A percentile compares a stretch with the other conserved stretches of the same genome.
phyloP scores from a whole-genome alignment of 2,329 filamentous ascomycete genomes.

The Aspergillus fischeri region DNA sequence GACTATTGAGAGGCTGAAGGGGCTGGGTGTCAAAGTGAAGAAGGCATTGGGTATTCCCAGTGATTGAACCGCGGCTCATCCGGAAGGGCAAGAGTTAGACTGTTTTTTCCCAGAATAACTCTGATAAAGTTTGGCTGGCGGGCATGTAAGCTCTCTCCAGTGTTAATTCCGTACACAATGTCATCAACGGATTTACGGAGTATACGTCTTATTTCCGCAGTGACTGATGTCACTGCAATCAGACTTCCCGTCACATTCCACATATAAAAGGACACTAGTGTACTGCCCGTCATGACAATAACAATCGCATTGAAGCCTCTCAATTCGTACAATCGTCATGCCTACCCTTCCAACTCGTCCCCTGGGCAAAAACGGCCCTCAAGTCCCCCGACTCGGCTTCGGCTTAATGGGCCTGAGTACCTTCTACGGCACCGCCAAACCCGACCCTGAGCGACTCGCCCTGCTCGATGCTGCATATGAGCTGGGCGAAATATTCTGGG shows the following conservation, averaged over 20 bases:
- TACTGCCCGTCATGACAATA: background rate
- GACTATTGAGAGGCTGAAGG: background rate
- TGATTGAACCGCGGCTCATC: background rate
- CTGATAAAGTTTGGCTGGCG: too few relatives aligned
- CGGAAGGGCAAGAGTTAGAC: background rate
- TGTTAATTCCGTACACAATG: too few relatives aligned
- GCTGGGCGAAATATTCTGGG: slow-evolving; percentile 43
- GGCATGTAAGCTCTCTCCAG: too few relatives aligned
- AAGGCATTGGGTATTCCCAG: background rate
- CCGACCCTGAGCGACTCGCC: slow-evolving; percentile 42
- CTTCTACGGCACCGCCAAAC: slow-evolving; percentile 26
- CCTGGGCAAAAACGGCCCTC: slow-evolving; percentile 25
- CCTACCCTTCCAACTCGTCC: slow-evolving; percentile 18
- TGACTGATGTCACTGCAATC: background rate
- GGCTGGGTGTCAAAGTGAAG: background rate
- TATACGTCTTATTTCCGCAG: too few relatives aligned
- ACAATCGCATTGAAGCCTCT: background rate
- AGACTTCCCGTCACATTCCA: background rate
- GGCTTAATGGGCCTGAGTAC: slow-evolving; percentile 25
- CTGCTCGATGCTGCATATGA: slow-evolving; percentile 46
- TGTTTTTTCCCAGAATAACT: too few relatives aligned
- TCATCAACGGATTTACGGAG: too few relatives aligned
- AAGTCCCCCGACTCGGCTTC: slow-evolving; percentile 25
- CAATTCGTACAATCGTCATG: background rate
- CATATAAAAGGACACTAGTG: background rate